These are phyloP conservation scores for Alternaria viburni DNA, from an alignment of 2,329 filamentous ascomycete genomes.

Conservation along the genomic window DNA sequence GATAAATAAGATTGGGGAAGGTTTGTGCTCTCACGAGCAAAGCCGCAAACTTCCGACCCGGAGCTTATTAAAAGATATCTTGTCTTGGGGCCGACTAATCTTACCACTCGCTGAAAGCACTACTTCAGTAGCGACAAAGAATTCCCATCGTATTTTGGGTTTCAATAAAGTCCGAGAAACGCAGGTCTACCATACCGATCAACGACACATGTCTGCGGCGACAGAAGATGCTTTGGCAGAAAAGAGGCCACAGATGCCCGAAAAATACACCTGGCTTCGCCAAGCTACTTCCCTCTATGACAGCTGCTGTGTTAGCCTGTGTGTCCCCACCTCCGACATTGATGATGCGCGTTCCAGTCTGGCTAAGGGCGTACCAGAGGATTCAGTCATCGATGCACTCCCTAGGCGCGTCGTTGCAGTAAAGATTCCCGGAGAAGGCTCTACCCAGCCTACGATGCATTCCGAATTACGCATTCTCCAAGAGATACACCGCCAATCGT, in stretches of 20 bases:
- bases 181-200: too few species aligned
- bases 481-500: not conserved
- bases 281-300: not conserved
- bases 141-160: too few species aligned
- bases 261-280: not conserved
- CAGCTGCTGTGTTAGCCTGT: not conserved
- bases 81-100: too few species aligned
- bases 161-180: too few species aligned
- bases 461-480: not conserved
- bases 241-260: not conserved
- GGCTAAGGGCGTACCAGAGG: not conserved
- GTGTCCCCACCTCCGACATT: not conserved
- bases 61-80: too few species aligned
- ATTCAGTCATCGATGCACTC: not conserved
- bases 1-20: too few species aligned
- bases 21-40: not conserved
- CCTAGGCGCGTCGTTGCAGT: not conserved
- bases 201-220: too few species aligned
- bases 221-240: too few species aligned
- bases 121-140: too few species aligned
- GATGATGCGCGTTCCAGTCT: not conserved
- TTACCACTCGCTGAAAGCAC: too few species aligned
- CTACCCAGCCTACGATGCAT: not conserved
- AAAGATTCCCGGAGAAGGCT: not conserved
- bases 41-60: not conserved